Percentiles rank a stretch among this genome's conserved stretches.
Evolutionary conservation across 805 yeast species (phyloP).

Genomic region (Lipomyces kockii): DNA sequence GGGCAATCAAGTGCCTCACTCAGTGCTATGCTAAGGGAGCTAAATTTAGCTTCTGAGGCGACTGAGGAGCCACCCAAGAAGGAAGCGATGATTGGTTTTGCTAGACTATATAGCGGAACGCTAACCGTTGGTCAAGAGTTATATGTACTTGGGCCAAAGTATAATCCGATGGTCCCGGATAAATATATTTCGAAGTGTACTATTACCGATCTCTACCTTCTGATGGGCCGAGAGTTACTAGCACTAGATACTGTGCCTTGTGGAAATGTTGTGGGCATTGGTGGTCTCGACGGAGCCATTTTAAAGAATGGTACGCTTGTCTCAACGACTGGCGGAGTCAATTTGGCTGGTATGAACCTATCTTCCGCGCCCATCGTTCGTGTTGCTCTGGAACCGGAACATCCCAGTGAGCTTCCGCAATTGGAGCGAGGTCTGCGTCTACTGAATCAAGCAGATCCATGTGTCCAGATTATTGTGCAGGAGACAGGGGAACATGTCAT

Average conservation of each 20-base stretch:
- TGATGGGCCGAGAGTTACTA: constrained; percentile 92
- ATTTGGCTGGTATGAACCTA: constrained; percentile 73
- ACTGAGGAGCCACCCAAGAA: constrained; percentile 39
- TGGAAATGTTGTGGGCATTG: constrained; percentile 93
- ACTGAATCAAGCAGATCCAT: constrained; percentile 89
- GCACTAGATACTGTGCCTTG: constrained; percentile 83
- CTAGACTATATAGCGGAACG: constrained; percentile 87
- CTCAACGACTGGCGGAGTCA: constrained; percentile 65
- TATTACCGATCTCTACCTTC: constrained; percentile 70
- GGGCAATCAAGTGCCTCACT: constrained; percentile 35
- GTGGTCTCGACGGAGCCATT: constrained; percentile 82
- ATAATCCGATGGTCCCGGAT: constrained; percentile 65
- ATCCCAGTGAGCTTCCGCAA: constrained; percentile 76
- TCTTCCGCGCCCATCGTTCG: constrained; percentile 83
- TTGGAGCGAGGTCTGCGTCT: constrained; percentile 78
- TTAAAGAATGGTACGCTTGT: constrained; percentile 86
- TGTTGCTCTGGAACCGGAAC: constrained; percentile 93
- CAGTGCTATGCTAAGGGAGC: constrained; percentile 36
- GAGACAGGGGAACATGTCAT: constrained; percentile 92
- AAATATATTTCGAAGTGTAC: constrained; percentile 62
- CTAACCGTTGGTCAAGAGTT: constrained; percentile 74
- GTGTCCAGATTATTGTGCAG: constrained; percentile 82
- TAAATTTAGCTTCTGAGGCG: constrained; percentile 18
- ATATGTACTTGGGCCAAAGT: constrained; percentile 83
- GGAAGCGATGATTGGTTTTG: constrained; percentile 83